Base-by-base conservation (phyloP, 176 grass and related monocot genomes). In the Alopecurus myosuroides region DNA sequence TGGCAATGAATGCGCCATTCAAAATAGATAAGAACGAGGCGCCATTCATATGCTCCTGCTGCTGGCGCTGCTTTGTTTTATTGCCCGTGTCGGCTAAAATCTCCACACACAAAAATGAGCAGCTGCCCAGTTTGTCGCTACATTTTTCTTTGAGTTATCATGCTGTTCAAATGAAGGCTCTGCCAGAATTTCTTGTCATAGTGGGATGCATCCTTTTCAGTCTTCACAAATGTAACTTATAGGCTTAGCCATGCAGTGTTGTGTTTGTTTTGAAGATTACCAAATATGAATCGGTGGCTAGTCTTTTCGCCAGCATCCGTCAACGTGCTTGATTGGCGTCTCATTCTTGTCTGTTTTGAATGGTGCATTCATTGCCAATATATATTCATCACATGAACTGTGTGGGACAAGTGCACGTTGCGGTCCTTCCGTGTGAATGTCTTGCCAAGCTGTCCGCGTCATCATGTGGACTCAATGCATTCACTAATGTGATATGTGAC, bases 381-480 rank as follows among this genome's bases (percentile, higher is more conserved):
- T 74, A 78, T 82, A 72, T 78, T 78, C 88, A 79, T 86, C 84
- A 74, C 74, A 83, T 82, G 79, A 83, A 78, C 36, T 78, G 45
- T 82, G n/a, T 77, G 72, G 26, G 77, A 66, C 39, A 86, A 52
- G 40, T 64, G 71, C 63, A 17, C 23, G 44, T 61, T 26, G 55
- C 78, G 42, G 52, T 82, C 41, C 70, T 74, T 6, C 25, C 60
- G 30, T 39, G 74, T 71, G 52, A 72, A 62, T 77, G 51, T 76
- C 63, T 78, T 48, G 72, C 41, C 83, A 41, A 90, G 70, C 72
- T 36, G 52, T 42, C 63, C 18, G 51, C 11, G 33, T 41, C 48
- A n/a, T 76, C 68, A 20, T 75, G 25, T 56, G 44, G 62, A 50
- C 82, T 86, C 22, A 34, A 78, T 82, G 55, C 53, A 37, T 82